Evolutionary conservation across 2,329 filamentous ascomycete species (phyloP), one percentile per base, ranked within the genome.

Genomic region (Venturia carpophila): DNA sequence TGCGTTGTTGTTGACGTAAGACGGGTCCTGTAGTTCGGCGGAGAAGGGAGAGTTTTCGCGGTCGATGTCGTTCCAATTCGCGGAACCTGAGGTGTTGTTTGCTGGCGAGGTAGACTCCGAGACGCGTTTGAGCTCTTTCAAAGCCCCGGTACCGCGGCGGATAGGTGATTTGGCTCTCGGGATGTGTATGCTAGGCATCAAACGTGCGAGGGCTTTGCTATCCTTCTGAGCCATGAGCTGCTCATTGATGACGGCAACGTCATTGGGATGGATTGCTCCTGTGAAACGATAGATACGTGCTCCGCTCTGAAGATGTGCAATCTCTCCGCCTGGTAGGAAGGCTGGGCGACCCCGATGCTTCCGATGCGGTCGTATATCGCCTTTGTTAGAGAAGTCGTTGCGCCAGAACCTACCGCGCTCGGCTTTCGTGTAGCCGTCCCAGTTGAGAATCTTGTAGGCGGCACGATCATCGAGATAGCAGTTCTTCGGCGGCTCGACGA

Each of bases 391-490:
- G 68, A 78, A 79, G 69, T 79, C 77, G 56, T 73, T 73, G 0
- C 73, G 69, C 77, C 77, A 79, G 30, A 74, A 75, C 6, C 63
- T 58, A 17, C 60, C 60, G 10, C 37, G 41, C 19, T 63, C 43
- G 39, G 43, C 34, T 19, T 43, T 52, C 17, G 60, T 30, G 45
- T 37, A 66, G 34, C 43, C 43, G 27, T 42, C 41, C 27, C 37
- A 66, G 11, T 42, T 21, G 21, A 70, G 68, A 9, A 79, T 71
- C 3, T 72, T 71, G 63, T 73, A 73, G 27, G 71, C 74, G 3
- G 76, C 73, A 19, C 68, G 67, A 61, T 79, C 77, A 66, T 79
- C 77, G 1, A 79, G 73, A 45, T 75, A 73, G n/a, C 76, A 73
- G 58, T 74, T 74, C 21, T 69, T 71, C 1, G 76, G 77, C 9